Base-by-base conservation (phyloP, 2,329 filamentous ascomycete genomes). In the Neofusicoccum sp. region DNA sequence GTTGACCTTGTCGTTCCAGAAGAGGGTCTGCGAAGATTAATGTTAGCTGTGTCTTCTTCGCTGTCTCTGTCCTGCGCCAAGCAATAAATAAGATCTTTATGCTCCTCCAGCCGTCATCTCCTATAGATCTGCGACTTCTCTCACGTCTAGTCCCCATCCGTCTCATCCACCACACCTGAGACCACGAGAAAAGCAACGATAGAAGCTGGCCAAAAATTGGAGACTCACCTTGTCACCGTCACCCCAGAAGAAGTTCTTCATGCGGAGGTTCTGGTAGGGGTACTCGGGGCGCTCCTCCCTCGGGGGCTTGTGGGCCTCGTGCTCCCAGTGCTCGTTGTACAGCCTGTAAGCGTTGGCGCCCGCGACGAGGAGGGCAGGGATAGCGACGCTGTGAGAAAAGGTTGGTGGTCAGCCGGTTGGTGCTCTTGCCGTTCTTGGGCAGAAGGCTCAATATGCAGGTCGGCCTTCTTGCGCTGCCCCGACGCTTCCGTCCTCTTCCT, bases 291-390 rank as follows among this genome's bases (percentile, higher is more conserved):
- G 89, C 82, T 99, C 95, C 83, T 96, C 91, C 69, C 93, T 83
- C 67, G 95, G 90, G 63, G 89, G 86, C 78, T 90, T 80, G 81
- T 98, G 93, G 58, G 78, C 80, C 86, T 89, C 91, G 84, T 99
- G 95, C 80, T 96, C 90, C 93, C 93, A 98, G 80, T 99, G 95
- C 82, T 96, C 91, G 71, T 86, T 87, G 91, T 92, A 99, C 65
- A 96, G 87, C 74, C 88, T 87, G 77, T 89, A 96, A 71, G 93
- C 93, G 78, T 99, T 99, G 79, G 87, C 81, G 67, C 79, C 76
- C 63, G 89, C 87, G 67, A 92, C 80, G 68, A 88, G 79, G 62
- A 98, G 81, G 75, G 79, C 82, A 61, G 93, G 93, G 66, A 89
- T 80, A 67, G 90, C 86, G 72, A 83, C 88, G 78, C 93, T 96